Base-by-base conservation (phyloP, 1,284 basidiomycete genomes). In the Gastroboletus turbinatus region DNA sequence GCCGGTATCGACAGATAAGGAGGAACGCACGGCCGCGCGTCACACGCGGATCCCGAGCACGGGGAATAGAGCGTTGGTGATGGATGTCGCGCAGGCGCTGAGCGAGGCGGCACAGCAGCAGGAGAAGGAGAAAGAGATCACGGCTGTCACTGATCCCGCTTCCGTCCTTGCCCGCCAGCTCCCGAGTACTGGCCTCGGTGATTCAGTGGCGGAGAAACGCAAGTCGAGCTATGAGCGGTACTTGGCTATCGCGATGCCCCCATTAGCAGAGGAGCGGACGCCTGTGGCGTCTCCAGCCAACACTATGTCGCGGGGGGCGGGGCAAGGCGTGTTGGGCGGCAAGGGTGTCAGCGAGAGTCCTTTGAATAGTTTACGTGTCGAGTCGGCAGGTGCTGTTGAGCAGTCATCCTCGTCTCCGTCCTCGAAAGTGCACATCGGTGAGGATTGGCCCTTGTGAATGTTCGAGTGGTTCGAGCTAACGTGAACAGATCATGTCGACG, bases 31-130 rank as follows among this genome's bases (percentile, higher is more conserved):
- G 4, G 1, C 14, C 2, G 46, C 56, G 14, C 73, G 74, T 36
- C 81, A 81, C 64, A 58, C 72, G 35, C 82, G 86, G 21, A 86
- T 85, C 51, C 82, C 87, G 5, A 88, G 82, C 64, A 82, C 87
- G 1, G 85, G 87, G 4, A 84, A 81, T 50, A 75, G 89, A 56
- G 82, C 85, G 21, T 83, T 82, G 16, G 87, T 85, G 23, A 90
- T 91, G 88, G 87, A 90, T 50, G 81, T 91, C 5, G 87, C 87
- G 2, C 84, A 85, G 65, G 78, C 81, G 10, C 70, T 90, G 58
- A 76, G 70, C 29, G 78, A 82, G 51, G 73, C 67, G 14, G 55
- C 60, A 25, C 50, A 58, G 42, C 61, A 60, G 44, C 47, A 57
- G 27, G 55, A 56, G 8, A 50, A 50, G 14, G 63, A 36, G 7